phyloP scores from a whole-genome alignment of 2,329 filamentous ascomycete species.

The Coniella lustricola region DNA sequence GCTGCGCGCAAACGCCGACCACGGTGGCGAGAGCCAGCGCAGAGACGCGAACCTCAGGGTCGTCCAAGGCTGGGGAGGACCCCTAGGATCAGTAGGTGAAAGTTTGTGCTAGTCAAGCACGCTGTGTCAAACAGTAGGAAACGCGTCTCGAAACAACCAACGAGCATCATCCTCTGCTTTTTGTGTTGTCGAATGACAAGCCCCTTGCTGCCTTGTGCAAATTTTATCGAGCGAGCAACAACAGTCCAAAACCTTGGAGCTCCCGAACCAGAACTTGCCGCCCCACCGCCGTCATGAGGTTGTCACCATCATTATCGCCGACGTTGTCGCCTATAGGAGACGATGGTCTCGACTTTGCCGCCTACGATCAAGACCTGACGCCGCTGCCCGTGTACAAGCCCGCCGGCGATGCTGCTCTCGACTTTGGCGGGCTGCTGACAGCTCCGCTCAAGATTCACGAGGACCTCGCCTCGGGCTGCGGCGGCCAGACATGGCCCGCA shows the following conservation, averaged over 20 bases:
- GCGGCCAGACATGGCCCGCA: conserved; percentile 90
- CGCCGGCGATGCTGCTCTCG: conserved; percentile 43
- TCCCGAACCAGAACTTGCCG: background rate
- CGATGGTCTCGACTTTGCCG: conserved; percentile 41
- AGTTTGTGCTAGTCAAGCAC: no score
- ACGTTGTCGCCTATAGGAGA: background rate
- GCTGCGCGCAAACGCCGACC: no score
- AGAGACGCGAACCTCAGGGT: no score
- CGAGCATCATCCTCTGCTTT: no score
- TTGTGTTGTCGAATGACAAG: no score
- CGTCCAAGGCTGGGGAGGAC: no score
- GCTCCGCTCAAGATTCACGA: conserved; percentile 71
- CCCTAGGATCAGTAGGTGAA: no score
- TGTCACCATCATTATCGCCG: conserved; percentile 33
- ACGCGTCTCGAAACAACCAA: no score
- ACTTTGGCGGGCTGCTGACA: conserved; percentile 68
- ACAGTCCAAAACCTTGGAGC: no score
- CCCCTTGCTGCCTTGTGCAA: no score
- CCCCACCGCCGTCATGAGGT: background rate
- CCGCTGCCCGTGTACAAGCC: conserved; percentile 54
- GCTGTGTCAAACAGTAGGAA: no score
- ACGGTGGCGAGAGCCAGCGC: no score
- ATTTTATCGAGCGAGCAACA: background rate
- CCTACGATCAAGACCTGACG: conserved; percentile 47
- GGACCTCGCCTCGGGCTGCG: conserved; percentile 81